Evolutionary conservation across 805 yeast genomes (phyloP).

Genomic region (Saturnispora ahearnii): DNA sequence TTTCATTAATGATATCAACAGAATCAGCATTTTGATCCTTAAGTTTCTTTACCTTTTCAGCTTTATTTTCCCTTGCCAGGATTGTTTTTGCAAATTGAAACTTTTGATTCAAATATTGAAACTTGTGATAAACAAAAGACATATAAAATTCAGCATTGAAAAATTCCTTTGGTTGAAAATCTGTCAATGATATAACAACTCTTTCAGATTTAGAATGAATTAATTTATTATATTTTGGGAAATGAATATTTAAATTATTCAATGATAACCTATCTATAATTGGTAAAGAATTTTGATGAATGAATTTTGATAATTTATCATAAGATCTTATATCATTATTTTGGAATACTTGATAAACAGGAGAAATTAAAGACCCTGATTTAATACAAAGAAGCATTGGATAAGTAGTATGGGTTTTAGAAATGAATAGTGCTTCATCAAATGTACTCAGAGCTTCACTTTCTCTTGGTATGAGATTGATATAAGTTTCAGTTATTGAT

Average conservation of each 20-base stretch:
- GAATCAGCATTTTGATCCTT: conserved; percentile 36
- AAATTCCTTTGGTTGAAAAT: conserved; percentile 28
- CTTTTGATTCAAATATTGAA: conserved; percentile 29
- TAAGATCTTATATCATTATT: conserved; percentile 53
- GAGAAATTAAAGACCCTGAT: conserved; percentile 44
- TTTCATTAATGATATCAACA: conserved; percentile 35
- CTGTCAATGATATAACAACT: conserved; percentile 41
- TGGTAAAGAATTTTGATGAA: conserved; percentile 42
- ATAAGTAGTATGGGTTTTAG: conserved; percentile 46
- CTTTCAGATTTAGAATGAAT: conserved; percentile 31
- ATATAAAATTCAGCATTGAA: conserved; percentile 20
- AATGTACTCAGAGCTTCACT: conserved; percentile 21
- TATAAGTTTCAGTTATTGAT: conserved; percentile 33
- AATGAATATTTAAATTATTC: conserved; percentile 28
- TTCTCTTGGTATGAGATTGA: conserved; percentile 31
- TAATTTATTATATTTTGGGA: conserved; percentile 23
- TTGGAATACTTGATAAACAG: conserved; percentile 50
- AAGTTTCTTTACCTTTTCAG: conserved; percentile 34
- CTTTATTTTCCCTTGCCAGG: conserved; percentile 29
- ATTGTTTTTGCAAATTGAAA: conserved; percentile 31
- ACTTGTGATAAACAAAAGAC: conserved; percentile 40
- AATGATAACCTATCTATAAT: conserved; percentile 44
- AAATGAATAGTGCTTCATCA: conserved; percentile 37
- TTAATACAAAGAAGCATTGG: conserved; percentile 59
- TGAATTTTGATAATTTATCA: conserved; percentile 40